Conservation (phyloP, 2,329 filamentous ascomycete species). For the Chaetoscypha palmicola region DNA sequence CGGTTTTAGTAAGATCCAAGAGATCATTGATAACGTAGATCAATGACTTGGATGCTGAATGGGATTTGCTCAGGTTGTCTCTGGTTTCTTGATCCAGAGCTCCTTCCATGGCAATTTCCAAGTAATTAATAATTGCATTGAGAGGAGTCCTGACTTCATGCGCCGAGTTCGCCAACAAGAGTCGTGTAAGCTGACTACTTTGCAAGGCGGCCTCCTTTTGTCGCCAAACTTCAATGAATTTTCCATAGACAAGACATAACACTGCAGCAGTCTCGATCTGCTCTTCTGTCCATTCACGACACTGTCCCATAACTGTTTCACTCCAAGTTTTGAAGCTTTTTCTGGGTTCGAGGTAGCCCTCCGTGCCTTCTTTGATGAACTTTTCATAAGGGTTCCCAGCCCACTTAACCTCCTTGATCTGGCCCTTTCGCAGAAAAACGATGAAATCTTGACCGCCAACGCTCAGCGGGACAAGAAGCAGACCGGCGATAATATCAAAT, state of each 20-base stretch:
- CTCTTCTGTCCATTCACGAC: conserved; percentile 81
- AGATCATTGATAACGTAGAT: conserved; percentile 94
- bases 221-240: conserved; percentile 88
- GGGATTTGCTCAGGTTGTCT: conserved; percentile 76
- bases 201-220: conserved; percentile 82
- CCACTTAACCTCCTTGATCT: conserved; percentile 67
- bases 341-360: conserved; percentile 67
- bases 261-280: conserved; percentile 86
- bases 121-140: conserved; percentile 91
- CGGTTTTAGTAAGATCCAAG: conserved; percentile 79
- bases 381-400: conserved; percentile 84
- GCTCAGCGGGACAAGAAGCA: conserved; percentile 76
- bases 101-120: conserved; percentile 85
- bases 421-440: conserved; percentile 78
- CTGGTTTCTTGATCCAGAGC: conserved; percentile 72
- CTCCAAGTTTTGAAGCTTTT: conserved; percentile 76
- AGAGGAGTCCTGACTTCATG: conserved; percentile 87
- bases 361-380: conserved; percentile 62
- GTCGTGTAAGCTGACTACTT: conserved; percentile 69
- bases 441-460: conserved; percentile 47
- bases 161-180: conserved; percentile 80
- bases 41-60: conserved; percentile 85
- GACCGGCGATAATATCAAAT: conserved; percentile 68
- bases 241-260: conserved; percentile 73
- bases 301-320: conserved; percentile 74